A percentile compares a stretch with the other conserved stretches of the same genome.
These are phyloP conservation scores for Colletotrichum navitas DNA, from an alignment of 2,329 filamentous ascomycete genomes.

Conservation along the genomic window DNA sequence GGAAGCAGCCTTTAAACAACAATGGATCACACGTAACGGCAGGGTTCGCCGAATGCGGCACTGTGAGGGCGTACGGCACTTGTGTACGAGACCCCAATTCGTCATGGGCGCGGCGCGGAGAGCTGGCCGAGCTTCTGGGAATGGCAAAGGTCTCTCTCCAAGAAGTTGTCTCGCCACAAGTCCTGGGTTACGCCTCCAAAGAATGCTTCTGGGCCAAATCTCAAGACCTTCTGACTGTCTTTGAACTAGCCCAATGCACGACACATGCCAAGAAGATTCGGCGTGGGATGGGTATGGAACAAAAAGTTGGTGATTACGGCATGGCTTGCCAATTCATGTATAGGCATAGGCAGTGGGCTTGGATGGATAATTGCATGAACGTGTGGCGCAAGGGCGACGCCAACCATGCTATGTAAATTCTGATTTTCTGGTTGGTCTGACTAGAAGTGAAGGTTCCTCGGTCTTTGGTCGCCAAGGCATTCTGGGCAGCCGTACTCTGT, in stretches of 20 bases:
- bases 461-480: conserved; percentile 10
- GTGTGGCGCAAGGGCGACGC: conserved; percentile 25
- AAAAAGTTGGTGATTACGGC: conserved; percentile 23
- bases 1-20: conserved; percentile 23
- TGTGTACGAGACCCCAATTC: conserved; percentile 23
- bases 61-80: conserved; percentile 5
- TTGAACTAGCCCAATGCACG: conserved; percentile 7
- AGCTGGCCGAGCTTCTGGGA: conserved; percentile 4
- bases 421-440: conserved; percentile 30
- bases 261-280: conserved; percentile 21
- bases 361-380: background rate
- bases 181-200: background rate
- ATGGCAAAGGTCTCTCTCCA: background rate
- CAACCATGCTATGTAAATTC: conserved; percentile 23
- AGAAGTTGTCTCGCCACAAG: conserved; percentile 19
- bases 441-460: conserved; percentile 30
- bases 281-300: background rate
- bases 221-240: conserved; percentile 20
- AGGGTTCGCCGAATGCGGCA: conserved; percentile 34
- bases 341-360: background rate
- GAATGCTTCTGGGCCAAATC: conserved; percentile 33
- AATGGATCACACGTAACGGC: conserved; percentile 21
- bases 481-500: conserved; percentile 39
- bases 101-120: conserved; percentile 25
- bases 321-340: conserved; percentile 21